Conservation (phyloP, 805 yeast genomes). For the Candida michaelii region DNA sequence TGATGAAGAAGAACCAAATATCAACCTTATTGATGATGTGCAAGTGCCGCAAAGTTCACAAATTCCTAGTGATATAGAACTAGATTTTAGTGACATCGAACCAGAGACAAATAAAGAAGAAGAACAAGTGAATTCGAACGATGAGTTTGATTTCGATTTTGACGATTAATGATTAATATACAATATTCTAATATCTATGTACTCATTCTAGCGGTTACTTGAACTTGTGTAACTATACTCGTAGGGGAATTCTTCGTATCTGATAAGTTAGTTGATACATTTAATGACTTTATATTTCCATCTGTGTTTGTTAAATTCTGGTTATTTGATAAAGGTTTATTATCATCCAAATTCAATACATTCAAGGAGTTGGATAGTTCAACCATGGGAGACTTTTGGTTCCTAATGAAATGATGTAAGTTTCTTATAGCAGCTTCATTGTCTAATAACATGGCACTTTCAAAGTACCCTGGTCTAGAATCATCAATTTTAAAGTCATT, state of each 20-base stretch:
- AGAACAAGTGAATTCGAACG: slow-evolving; percentile 1
- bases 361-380: slow-evolving; percentile 10
- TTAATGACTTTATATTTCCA: not conserved
- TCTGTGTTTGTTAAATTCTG: slow-evolving; percentile 13
- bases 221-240: slow-evolving; percentile 40
- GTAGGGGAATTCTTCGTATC: slow-evolving; percentile 26
- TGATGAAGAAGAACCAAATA: not conserved
- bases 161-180: slow-evolving; percentile 4
- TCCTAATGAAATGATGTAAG: slow-evolving; percentile 33
- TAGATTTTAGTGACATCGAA: slow-evolving; percentile 7
- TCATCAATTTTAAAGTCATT: slow-evolving; percentile 56
- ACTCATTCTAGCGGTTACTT: slow-evolving; percentile 42
- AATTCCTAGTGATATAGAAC: slow-evolving; percentile 12
- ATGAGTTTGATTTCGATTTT: slow-evolving; percentile 7
- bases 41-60: slow-evolving; percentile 7
- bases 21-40: not conserved
- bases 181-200: slow-evolving; percentile 17
- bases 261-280: slow-evolving; percentile 7
- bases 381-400: slow-evolving; percentile 4
- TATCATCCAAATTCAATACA: slow-evolving; percentile 11
- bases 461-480: slow-evolving; percentile 61
- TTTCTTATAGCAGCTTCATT: slow-evolving; percentile 45
- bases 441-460: slow-evolving; percentile 53
- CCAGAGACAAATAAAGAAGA: not conserved
- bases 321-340: slow-evolving; percentile 16